A percentile compares a stretch with the other conserved stretches of the same genome.
Evolutionary conservation across 1,284 basidiomycete species (phyloP).

Genomic region (Testicularia cyperi): DNA sequence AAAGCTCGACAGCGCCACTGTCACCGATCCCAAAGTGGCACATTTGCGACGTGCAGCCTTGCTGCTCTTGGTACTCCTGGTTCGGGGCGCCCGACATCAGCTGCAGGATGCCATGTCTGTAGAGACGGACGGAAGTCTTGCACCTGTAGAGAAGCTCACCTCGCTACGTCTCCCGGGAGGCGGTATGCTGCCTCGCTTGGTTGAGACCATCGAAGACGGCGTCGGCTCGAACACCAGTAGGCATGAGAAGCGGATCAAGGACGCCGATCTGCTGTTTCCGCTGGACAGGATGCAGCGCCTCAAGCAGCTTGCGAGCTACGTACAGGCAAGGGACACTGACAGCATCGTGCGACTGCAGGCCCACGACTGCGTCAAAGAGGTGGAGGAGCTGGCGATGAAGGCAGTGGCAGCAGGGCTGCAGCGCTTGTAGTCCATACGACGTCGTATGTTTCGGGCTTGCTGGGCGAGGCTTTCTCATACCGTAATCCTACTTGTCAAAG

Average conservation of each 20-base stretch:
- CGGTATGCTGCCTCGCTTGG: slow-evolving; percentile 18
- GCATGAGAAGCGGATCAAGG: neutral
- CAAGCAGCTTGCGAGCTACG: slow-evolving; percentile 14
- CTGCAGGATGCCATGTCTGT: slow-evolving; percentile 16
- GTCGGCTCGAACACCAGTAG: neutral
- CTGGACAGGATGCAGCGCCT: slow-evolving; percentile 5
- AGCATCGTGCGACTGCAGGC: slow-evolving; percentile 44
- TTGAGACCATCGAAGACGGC: neutral
- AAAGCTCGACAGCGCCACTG: slow-evolving; percentile 32
- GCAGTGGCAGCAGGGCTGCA: slow-evolving; percentile 2
- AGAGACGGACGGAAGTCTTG: neutral
- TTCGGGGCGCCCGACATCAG: slow-evolving; percentile 40
- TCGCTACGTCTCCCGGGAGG: slow-evolving; percentile 44
- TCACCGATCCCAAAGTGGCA: slow-evolving; percentile 40
- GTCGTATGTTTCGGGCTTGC: too few relatives aligned
- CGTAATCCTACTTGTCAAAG: too few relatives aligned
- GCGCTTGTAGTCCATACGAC: slow-evolving; percentile 1
- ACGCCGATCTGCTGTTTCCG: slow-evolving; percentile 23
- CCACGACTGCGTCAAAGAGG: slow-evolving; percentile 27
- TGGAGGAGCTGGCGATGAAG: slow-evolving; percentile 12
- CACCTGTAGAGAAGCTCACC: slow-evolving; percentile 10
- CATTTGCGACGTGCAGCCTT: slow-evolving; percentile 52
- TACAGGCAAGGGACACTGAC: slow-evolving; percentile 25
- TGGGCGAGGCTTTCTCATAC: neutral
- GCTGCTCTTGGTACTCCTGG: slow-evolving; percentile 42